Base-by-base conservation (phyloP, 2,329 filamentous ascomycete species). In the Clarireedia sp. region DNA sequence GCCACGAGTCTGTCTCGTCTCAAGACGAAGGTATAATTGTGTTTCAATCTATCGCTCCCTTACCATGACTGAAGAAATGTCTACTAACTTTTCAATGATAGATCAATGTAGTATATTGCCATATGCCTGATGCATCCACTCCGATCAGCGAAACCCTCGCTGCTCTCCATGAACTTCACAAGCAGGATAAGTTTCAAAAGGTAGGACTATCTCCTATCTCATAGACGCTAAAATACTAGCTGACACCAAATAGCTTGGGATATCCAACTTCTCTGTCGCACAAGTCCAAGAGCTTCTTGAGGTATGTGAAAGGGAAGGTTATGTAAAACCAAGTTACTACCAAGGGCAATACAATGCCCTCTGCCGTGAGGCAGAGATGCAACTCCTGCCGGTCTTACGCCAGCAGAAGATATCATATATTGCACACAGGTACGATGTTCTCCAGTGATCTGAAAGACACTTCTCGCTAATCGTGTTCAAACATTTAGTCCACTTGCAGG, bases 351-450 rank as follows among this genome's bases (percentile, higher is more conserved):
- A 49, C 17, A 49, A 49, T 24, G 5, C 17, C 7, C 33, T 40
- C 26, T 49, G 33, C 29, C 47, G 33, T 21, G 29, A 37, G 16
- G 29, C 29, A 37, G 47, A 49, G 19, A 40, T 10, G 46, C 29
- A 48, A 48, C 46, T 48, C 9, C 29, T 37, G 10, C 46, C 29
- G 9, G 3, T 48, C 29, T 21, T 37, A 17, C 17, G 46, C 6
- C 26, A 48, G 46, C 26, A 48, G 29, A 48, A 37, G 46, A 48
- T 48, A 48, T 48, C 46, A 37, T 48, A 37, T 36, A 48, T 48
- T 48, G 17, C 46, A 17, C 29, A 48, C 36, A 37, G 26, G 17
- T 48, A 12, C 26, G 17, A 48, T 19, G 26, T 29, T 21, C 46
- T 37, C 4, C 17, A 21, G 3, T 7, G 8, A 33, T 21, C 36